Evolutionary conservation across 805 yeast species (phyloP), one percentile per base, ranked within the genome.

Genomic region (Zygotorulaspora danielsina): DNA sequence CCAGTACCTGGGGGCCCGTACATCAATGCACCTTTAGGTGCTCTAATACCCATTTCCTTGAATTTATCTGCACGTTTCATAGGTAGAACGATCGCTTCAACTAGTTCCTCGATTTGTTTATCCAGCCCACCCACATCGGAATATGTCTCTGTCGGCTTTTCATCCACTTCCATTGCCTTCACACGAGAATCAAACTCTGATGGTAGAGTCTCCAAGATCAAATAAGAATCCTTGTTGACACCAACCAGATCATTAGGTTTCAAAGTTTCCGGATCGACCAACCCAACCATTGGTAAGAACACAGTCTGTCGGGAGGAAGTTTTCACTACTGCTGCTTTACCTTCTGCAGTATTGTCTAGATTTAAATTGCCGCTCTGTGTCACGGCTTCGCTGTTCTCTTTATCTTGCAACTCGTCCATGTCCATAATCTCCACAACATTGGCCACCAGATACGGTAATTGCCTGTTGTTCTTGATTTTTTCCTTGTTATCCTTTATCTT

Each of bases 1-100:
- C 99, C 99, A 1, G 98, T 93, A 64, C 99, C 99, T 38, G 99
- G 99, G 6, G 99, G 97, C 25, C 99, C 99, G 62, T 93, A 93
- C 89, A 93, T 87, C 38, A 93, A 72, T 3, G 96, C 97, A 63
- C 98, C 98, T 64, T 93, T 93, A 43, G 98, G 98, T 11, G 98
- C 94, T 62, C 85, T 90, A 59, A 93, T 89, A 41, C 99, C 99
- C 66, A 93, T 72, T 43, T 79, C 79, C 60, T 85, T 85, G 70
- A 93, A 90, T 67, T 93, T 90, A 40, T 93, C 98, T 17, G 96
- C 95, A 64, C 93, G 96, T 65, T 89, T 90, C 95, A 93, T 88
- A 22, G 99, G 99, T 46, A 93, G 73, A 18, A 93, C 99, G 35
- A 93, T 96, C 1, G 97, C 99, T 69, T 93, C 99, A 40, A 90